phyloP scores from a whole-genome alignment of 2,329 filamentous ascomycete genomes.

The Botrytis galanthina region DNA sequence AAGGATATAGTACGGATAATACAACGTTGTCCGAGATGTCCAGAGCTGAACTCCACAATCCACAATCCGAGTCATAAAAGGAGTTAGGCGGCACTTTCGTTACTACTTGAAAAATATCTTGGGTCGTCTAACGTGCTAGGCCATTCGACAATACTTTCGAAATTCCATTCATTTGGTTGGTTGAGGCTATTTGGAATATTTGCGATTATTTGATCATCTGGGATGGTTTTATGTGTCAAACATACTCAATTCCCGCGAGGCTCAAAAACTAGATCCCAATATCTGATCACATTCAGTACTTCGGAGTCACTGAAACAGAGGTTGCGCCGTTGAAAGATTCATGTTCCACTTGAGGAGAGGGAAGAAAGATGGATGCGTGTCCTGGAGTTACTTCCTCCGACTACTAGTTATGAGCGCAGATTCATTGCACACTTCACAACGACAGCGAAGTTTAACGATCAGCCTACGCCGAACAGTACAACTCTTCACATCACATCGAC shows the following conservation, averaged over 20 bases:
- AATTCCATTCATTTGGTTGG: neutral
- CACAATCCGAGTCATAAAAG: neutral
- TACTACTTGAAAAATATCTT: neutral
- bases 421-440: neutral
- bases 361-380: neutral
- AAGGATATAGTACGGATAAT: neutral
- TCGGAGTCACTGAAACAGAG: neutral
- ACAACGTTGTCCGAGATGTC: neutral
- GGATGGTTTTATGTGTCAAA: neutral
- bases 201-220: neutral
- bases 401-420: neutral
- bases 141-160: neutral
- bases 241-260: neutral
- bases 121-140: neutral
- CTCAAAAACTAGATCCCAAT: neutral
- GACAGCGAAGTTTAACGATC: neutral
- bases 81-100: neutral
- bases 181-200: neutral
- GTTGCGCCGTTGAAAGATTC: neutral
- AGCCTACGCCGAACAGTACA: neutral
- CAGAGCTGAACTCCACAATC: neutral
- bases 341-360: neutral
- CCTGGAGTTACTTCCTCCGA: neutral
- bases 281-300: neutral
- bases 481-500: neutral